These are phyloP conservation scores for Chionographis japonica DNA, from an alignment of 106 monocot genomes.

Conservation along the genomic window DNA sequence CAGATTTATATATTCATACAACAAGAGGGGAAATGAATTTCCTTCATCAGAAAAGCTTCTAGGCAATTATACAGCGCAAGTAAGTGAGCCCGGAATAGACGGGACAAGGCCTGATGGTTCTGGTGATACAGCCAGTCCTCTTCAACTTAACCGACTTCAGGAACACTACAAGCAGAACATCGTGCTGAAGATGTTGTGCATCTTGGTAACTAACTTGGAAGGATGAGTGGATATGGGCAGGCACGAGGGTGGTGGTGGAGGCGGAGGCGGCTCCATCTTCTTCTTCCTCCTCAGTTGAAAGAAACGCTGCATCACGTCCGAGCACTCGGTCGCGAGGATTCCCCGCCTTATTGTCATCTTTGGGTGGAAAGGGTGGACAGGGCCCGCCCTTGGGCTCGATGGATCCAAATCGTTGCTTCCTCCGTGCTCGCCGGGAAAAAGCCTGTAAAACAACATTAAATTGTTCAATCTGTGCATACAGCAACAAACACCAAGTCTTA, in stretches of 20 bases:
- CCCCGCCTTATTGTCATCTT: conserved; percentile 71
- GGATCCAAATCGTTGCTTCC: conserved; percentile 28
- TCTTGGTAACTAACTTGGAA: conserved; percentile 46
- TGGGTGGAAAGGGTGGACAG: conserved; percentile 92
- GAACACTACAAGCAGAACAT: conserved; percentile 69
- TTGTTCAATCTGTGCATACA: neutral
- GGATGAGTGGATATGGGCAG: conserved; percentile 40
- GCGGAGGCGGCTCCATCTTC: conserved; percentile 18
- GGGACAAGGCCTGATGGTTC: too few relatives aligned
- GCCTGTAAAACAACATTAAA: conserved; percentile 19
- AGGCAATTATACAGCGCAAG: too few relatives aligned
- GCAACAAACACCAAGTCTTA: neutral
- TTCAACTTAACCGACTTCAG: too few relatives aligned
- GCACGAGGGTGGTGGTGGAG: conserved; percentile 26
- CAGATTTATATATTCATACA: too few relatives aligned
- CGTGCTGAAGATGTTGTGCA: conserved; percentile 53
- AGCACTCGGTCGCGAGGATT: conserved; percentile 64
- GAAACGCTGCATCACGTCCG: conserved; percentile 87
- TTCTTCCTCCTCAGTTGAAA: conserved; percentile 79
- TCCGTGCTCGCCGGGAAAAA: conserved; percentile 67
- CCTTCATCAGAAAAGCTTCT: too few relatives aligned
- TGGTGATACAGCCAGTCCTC: too few relatives aligned
- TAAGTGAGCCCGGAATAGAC: too few relatives aligned
- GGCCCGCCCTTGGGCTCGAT: conserved; percentile 34
- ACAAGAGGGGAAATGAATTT: too few relatives aligned